phyloP scores from a whole-genome alignment of 805 yeast genomes.

The Danielia oregonensis region DNA sequence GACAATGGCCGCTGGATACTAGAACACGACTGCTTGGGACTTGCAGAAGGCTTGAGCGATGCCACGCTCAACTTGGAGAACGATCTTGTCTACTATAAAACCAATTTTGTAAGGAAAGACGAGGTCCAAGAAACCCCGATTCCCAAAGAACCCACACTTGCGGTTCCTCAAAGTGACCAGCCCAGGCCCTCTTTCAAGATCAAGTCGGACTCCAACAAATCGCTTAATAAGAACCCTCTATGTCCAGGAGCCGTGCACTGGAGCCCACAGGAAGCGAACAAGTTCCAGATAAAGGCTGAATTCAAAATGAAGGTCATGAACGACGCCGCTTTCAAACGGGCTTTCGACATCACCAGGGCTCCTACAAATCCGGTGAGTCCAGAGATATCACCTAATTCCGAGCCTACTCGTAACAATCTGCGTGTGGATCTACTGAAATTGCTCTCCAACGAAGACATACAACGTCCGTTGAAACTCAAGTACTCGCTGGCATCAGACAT shows the following conservation, averaged over 20 bases:
- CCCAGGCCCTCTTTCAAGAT: constrained; percentile 36
- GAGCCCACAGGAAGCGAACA: constrained; percentile 28
- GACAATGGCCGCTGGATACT: constrained; percentile 29
- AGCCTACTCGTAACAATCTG: constrained; percentile 39
- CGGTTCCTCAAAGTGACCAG: constrained; percentile 10
- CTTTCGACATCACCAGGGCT: constrained; percentile 26
- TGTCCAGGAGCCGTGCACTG: constrained; percentile 40
- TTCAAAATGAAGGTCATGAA: constrained; percentile 36
- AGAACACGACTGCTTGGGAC: constrained; percentile 29
- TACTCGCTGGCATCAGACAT: constrained; percentile 38
- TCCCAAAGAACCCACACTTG: constrained; percentile 14
- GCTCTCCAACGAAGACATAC: constrained; percentile 30
- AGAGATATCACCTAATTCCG: constrained; percentile 39
- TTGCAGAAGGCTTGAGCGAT: constrained; percentile 24
- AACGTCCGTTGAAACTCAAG: constrained; percentile 35
- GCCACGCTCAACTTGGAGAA: constrained; percentile 35
- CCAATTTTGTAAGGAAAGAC: constrained; percentile 37
- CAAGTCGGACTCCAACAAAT: constrained; percentile 10
- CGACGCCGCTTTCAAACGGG: constrained; percentile 33
- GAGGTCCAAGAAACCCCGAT: constrained; percentile 22
- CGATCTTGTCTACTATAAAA: constrained; percentile 42
- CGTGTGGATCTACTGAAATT: constrained; percentile 38
- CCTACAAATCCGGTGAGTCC: constrained; percentile 38
- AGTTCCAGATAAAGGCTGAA: constrained; percentile 28
- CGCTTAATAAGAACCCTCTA: constrained; percentile 22